phyloP scores from a whole-genome alignment of 1,284 basidiomycete genomes.

The Termitomyces sp. region DNA sequence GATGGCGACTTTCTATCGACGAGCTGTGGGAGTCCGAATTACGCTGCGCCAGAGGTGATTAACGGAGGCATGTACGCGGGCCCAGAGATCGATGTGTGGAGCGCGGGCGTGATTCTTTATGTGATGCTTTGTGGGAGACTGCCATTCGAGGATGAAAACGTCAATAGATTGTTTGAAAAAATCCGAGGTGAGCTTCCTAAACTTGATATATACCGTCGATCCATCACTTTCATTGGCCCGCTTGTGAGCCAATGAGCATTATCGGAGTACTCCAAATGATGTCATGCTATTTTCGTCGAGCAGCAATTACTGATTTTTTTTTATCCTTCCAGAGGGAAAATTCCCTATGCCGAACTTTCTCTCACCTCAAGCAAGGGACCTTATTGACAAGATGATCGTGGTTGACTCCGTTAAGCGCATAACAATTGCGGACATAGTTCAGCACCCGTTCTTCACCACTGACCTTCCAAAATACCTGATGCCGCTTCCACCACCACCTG shows the following conservation, averaged over 20 bases:
- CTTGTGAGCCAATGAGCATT: neutral
- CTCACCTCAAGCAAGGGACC: constrained; percentile 67
- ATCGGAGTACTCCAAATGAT: neutral
- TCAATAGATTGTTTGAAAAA: constrained; percentile 87
- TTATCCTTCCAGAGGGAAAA: constrained; percentile 59
- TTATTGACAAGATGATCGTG: constrained; percentile 84
- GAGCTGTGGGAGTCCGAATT: constrained; percentile 93
- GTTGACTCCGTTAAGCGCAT: constrained; percentile 92
- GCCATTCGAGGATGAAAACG: constrained; percentile 94
- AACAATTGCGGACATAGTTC: constrained; percentile 84
- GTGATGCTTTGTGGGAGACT: constrained; percentile 91
- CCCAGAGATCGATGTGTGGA: constrained; percentile 98
- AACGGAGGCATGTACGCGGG: constrained; percentile 89
- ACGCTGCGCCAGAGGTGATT: constrained; percentile 95
- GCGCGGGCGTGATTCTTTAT: constrained; percentile 91
- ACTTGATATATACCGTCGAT: neutral
- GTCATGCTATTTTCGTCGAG: neutral
- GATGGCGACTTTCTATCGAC: constrained; percentile 95
- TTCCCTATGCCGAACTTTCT: constrained; percentile 81
- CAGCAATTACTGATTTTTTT: neutral
- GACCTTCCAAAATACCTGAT: constrained; percentile 85
- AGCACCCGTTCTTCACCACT: constrained; percentile 83
- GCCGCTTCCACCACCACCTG: constrained; percentile 78
- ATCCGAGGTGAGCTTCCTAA: constrained; percentile 65
- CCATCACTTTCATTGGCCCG: neutral